phyloP scores from a whole-genome alignment of 176 grass and related monocot species.

The Rhipidocladum racemiflorum region DNA sequence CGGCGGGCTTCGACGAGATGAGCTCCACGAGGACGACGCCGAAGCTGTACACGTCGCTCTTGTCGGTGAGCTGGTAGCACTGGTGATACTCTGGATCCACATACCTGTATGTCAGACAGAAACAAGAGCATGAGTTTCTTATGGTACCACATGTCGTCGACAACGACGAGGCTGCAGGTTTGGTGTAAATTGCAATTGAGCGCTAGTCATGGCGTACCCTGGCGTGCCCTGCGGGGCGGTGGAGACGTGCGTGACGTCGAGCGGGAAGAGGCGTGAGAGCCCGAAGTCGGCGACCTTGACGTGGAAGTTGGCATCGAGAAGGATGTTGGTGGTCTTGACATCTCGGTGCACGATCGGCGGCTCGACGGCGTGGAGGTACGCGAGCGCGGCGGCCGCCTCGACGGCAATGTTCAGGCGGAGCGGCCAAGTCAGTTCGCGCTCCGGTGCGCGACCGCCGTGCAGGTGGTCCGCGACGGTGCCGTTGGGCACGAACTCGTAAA shows the following conservation, averaged over 20 bases:
- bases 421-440: slow-evolving; percentile 52
- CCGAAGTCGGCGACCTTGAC: slow-evolving; percentile 94
- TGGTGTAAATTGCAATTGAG: not conserved
- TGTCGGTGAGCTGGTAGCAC: slow-evolving; percentile 81
- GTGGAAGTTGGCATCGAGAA: slow-evolving; percentile 66
- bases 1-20: slow-evolving; percentile 72
- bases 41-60: slow-evolving; percentile 83
- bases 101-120: not conserved
- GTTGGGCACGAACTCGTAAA: slow-evolving; percentile 83
- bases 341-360: slow-evolving; percentile 79
- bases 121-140: not conserved
- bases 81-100: slow-evolving; percentile 78
- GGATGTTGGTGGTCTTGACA: slow-evolving; percentile 82
- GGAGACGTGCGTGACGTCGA: slow-evolving; percentile 68
- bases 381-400: slow-evolving; percentile 68
- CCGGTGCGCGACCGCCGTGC: slow-evolving; percentile 41
- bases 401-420: slow-evolving; percentile 59
- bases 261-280: slow-evolving; percentile 69
- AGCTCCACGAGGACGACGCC: slow-evolving; percentile 71
- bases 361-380: slow-evolving; percentile 73
- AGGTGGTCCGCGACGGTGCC: slow-evolving; percentile 91
- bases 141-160: not conserved
- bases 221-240: slow-evolving; percentile 84
- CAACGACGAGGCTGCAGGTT: not conserved
- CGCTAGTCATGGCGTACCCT: slow-evolving; percentile 32